Evolutionary conservation across 1,284 basidiomycete genomes (phyloP).

Genomic region (Phylloboletellus chloephorus): DNA sequence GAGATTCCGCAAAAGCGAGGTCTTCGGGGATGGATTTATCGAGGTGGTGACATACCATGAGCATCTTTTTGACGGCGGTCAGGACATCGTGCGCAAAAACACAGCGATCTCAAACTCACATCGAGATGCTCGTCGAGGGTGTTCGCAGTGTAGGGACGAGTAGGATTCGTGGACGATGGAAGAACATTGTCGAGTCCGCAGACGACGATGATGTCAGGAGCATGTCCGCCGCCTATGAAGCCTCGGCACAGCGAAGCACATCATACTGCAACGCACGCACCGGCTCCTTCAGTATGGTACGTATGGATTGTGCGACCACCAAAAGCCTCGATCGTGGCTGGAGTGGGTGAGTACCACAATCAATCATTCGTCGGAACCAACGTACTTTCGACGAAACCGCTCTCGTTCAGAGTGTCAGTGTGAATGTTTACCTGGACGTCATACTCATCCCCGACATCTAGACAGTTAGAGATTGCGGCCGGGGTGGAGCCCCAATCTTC

Average conservation of each 20-base stretch:
- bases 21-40: constrained; percentile 90
- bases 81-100: not conserved
- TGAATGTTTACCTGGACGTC: constrained; percentile 98
- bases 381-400: constrained; percentile 85
- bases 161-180: constrained; percentile 98
- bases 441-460: constrained; percentile 85
- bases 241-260: constrained; percentile 2
- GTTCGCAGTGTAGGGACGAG: constrained; percentile 86
- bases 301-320: constrained; percentile 93
- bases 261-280: constrained; percentile 36
- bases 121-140: constrained; percentile 98
- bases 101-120: constrained; percentile 56
- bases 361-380: constrained; percentile 1
- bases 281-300: constrained; percentile 95
- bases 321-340: constrained; percentile 87
- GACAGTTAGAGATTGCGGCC: constrained; percentile 71
- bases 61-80: constrained; percentile 58
- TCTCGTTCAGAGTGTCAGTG: constrained; percentile 94
- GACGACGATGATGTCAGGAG: constrained; percentile 96
- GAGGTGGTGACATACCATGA: constrained; percentile 95
- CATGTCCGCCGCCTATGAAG: constrained; percentile 80
- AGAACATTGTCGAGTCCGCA: constrained; percentile 88
- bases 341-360: constrained; percentile 17
- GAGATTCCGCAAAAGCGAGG: constrained; percentile 93
- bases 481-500: constrained; percentile 99